Evolutionary conservation across 139 green algal species (phyloP).

Genomic region (Chlorella sp.): DNA sequence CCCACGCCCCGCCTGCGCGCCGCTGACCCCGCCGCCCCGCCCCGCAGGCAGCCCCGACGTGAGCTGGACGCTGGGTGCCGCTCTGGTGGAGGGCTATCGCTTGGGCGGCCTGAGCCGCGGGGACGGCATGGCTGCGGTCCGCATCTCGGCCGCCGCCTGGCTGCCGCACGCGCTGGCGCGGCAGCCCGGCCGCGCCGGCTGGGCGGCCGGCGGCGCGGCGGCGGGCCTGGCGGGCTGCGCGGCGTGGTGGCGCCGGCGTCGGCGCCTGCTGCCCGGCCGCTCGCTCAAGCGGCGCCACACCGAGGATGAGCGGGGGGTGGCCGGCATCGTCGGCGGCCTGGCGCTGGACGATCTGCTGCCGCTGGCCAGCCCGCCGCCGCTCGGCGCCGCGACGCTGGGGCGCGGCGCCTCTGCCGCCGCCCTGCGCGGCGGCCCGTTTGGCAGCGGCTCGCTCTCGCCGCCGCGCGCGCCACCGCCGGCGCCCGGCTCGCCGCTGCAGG

Average conservation of each 20-base stretch:
- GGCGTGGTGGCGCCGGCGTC: background rate
- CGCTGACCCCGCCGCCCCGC: background rate
- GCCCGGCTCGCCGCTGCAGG: too few species aligned
- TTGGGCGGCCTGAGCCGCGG: slow-evolving; percentile 11
- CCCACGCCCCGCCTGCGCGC: background rate
- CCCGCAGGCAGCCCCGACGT: slow-evolving; percentile 49
- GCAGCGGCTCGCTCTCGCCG: too few species aligned
- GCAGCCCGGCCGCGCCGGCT: background rate
- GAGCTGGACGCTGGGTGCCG: slow-evolving; percentile 80
- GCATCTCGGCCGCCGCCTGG: background rate
- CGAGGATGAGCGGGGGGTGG: too few species aligned
- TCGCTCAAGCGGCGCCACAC: too few species aligned
- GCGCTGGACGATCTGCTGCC: too few species aligned
- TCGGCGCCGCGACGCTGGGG: too few species aligned
- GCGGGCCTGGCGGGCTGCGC: background rate
- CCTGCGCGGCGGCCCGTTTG: too few species aligned
- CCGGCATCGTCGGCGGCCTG: too few species aligned
- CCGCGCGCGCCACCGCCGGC: too few species aligned
- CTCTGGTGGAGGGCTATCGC: slow-evolving; percentile 63
- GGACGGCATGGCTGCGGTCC: background rate
- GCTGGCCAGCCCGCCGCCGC: too few species aligned
- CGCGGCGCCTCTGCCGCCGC: too few species aligned
- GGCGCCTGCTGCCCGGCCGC: background rate
- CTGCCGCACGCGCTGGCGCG: background rate
- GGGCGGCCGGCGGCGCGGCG: background rate